These are phyloP conservation scores for Ustilago trichophora DNA, from an alignment of 1,284 basidiomycete species.

Conservation along the genomic window DNA sequence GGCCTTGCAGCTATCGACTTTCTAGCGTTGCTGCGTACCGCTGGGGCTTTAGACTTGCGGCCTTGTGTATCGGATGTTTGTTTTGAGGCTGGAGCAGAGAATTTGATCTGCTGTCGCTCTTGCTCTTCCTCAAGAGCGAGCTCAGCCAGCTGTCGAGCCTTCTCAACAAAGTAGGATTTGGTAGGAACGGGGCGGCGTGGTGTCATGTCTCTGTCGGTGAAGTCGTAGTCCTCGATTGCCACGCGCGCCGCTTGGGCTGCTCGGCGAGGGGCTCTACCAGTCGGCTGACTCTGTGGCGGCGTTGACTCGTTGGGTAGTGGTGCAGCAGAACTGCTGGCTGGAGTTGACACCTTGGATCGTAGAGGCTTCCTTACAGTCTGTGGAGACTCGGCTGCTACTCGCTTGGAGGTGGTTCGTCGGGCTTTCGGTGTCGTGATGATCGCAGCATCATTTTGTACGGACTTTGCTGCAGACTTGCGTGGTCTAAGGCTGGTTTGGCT, in stretches of 20 bases:
- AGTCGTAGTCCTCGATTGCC: constrained; percentile 44
- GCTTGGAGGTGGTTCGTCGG: background rate
- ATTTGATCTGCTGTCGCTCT: constrained; percentile 3
- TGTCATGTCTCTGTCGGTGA: constrained; percentile 42
- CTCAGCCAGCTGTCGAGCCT: constrained; percentile 32
- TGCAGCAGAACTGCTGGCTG: background rate
- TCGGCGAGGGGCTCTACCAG: constrained; percentile 23
- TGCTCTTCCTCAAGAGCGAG: constrained; percentile 6
- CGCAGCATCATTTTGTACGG: background rate
- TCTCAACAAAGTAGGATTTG: constrained; percentile 41
- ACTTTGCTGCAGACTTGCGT: background rate
- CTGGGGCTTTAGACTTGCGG: background rate
- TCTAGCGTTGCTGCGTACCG: background rate
- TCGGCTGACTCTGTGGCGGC: constrained; percentile 11
- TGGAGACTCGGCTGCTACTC: background rate
- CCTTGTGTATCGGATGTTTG: background rate
- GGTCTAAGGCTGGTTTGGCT: background rate
- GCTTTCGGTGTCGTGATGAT: constrained; percentile 13
- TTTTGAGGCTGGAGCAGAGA: too few species aligned
- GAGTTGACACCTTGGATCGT: background rate
- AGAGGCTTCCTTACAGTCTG: constrained; percentile 4
- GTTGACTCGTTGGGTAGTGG: constrained; percentile 16
- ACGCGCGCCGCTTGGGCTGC: constrained; percentile 36
- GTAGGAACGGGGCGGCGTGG: constrained; percentile 39
- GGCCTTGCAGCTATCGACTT: constrained; percentile 21